These are phyloP conservation scores for Paecilomyces dactylethromorphus DNA, from an alignment of 2,329 filamentous ascomycete genomes.

Conservation along the genomic window DNA sequence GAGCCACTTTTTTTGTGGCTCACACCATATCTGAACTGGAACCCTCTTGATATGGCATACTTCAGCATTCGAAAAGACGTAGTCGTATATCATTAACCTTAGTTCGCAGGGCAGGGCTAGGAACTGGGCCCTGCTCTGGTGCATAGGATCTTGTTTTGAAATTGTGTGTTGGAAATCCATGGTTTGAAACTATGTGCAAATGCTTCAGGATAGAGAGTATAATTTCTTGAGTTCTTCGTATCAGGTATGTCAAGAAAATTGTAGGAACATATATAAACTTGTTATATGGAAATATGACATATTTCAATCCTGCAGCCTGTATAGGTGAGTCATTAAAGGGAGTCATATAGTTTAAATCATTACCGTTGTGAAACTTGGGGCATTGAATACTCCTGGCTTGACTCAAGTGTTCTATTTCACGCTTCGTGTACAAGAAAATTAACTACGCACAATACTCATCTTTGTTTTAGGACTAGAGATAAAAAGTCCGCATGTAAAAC, in stretches of 20 bases:
- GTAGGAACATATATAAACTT: neutral
- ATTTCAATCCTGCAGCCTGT: neutral
- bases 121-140: neutral
- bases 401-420: neutral
- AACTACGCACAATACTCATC: neutral
- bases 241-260: neutral
- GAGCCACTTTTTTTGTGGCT: neutral
- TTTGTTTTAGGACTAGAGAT: neutral
- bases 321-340: neutral
- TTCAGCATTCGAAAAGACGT: neutral
- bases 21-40: neutral
- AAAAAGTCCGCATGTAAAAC: neutral
- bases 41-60: neutral
- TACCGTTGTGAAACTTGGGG: neutral
- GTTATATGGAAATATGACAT: neutral
- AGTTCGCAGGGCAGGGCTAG: neutral
- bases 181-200: neutral
- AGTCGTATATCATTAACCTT: neutral
- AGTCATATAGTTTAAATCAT: neutral
- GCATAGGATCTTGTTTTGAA: neutral
- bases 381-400: neutral
- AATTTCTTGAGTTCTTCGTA: neutral
- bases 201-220: neutral
- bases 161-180: neutral
- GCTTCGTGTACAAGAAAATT: neutral